Evolutionary conservation across 768 basidiomycete genomes (phyloP).

Genomic region (Mycena latifolia): DNA sequence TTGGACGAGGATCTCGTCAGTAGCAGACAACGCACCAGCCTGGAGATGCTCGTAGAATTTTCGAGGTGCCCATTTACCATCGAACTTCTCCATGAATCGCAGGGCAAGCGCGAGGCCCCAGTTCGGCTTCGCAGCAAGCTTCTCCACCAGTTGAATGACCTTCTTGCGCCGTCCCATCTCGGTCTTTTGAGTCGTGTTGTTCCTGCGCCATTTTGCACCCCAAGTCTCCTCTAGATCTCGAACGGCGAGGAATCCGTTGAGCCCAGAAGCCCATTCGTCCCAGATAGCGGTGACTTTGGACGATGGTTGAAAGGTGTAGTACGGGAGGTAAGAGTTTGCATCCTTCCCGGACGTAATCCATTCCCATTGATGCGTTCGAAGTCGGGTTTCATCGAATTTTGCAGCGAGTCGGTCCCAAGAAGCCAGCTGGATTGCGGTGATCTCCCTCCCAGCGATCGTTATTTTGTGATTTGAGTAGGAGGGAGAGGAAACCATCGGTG

Average conservation of each 20-base stretch:
- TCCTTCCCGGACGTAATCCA: conserved; percentile 1
- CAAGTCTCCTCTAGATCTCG: conserved; percentile 17
- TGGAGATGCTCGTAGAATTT: conserved; percentile 21
- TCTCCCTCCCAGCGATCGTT: background rate
- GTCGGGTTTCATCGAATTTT: background rate
- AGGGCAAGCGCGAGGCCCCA: conserved; percentile 17
- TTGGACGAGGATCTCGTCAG: background rate
- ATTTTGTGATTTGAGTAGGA: too few relatives aligned
- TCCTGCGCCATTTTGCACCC: conserved; percentile 13
- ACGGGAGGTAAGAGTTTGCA: background rate
- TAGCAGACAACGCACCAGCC: background rate
- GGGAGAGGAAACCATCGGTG: too few relatives aligned
- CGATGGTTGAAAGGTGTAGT: conserved; percentile 1
- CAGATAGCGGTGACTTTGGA: background rate
- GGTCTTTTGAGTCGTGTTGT: conserved; percentile 5
- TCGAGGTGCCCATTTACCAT: background rate
- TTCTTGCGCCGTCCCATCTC: conserved; percentile 15
- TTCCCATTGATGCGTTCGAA: conserved; percentile 17
- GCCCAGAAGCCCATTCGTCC: conserved; percentile 1
- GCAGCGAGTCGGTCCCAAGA: background rate
- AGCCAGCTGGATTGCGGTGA: background rate
- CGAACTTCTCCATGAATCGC: conserved; percentile 6
- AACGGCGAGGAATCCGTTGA: conserved; percentile 11
- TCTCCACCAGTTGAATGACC: conserved; percentile 12
- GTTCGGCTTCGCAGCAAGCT: conserved; percentile 4